Base-by-base conservation (phyloP, 148 eudicot species). In the Rhododendron molle region DNA sequence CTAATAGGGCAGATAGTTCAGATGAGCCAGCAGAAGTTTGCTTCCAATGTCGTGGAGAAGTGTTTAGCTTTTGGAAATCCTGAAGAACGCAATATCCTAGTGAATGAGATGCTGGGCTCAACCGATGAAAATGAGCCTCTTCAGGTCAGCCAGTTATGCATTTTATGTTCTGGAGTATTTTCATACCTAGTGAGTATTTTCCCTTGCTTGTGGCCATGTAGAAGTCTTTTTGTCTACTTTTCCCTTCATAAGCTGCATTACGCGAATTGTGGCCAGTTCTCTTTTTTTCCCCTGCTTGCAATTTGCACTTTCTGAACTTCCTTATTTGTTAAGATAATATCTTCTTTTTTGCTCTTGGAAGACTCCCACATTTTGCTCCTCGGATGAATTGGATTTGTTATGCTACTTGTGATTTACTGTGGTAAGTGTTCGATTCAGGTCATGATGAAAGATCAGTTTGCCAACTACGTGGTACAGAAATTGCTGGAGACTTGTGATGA, bases 21-120 rank as follows among this genome's bases (percentile, higher is more conserved):
- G 78, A 94, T 95, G 98, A 95, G 98, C 88, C 98, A 95, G 92
- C 98, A 95, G 89, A 95, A 95, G 83, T 95, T 95, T 89, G 98
- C 98, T 58, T 95, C 98, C 36, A 95, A 95, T 89, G 98, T 95
- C 50, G 91, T 95, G 43, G 98, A 95, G 88, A 95, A 95, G 86
- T 95, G 98, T 84, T 88, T 95, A 76, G 88, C 96, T 52, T 95
- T 94, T 88, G 98, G 98, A 77, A 93, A 91, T 85, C 93, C 93
- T 40, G 91, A 85, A 21, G 97, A 95, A 88, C 96, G 97, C 80
- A 88, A 90, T 81, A 84, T 58, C 81, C 90, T 95, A 56, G 96
- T 95, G 82, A 89, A 88, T 84, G 97, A 94, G 90, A 94, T 95
- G 97, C 95, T 94, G 86, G 95, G 95, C 54, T 43, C 94, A 67